Base-by-base conservation (phyloP, 1,284 basidiomycete species). In the Pseudozyma sp. region DNA sequence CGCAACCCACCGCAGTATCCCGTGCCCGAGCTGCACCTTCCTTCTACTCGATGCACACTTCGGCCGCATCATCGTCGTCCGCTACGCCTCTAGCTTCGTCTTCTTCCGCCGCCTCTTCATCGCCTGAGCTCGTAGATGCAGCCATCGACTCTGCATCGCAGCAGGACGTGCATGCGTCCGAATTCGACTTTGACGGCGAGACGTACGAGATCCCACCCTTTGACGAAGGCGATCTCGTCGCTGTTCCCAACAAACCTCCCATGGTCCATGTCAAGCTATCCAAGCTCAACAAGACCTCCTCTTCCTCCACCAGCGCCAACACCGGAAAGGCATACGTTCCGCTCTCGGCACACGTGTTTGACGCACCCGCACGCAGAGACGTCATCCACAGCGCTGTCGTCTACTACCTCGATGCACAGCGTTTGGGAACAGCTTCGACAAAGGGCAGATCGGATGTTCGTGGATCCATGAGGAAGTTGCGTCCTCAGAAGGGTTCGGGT, bases 321-420 rank as follows among this genome's bases (percentile, higher is more conserved):
- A 17, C 50, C 9, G 40, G 11, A 11, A 60, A 63, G 35, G 24
- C 48, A 40, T 77, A 71, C 29, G 92, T 92, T 34, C 88, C 90
- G 49, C 89, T 96, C 37, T 90, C 94, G 71, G 89, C 92, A 7
- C 88, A 89, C 33, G 90, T 99, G 30, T 99, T 99, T 85, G 88
- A 89, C 75, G 67, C 70, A n/a, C 90, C 93, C 71, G 90, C 96
- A 45, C 92, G 96, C 53, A 89, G 90, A 19, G 94, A 98, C 83
- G 92, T 99, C 67, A 89, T 99, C 10, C 96, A 99, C 85, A 89
- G 94, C 58, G 96, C 94, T 80, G 91, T 94, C 42, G 90, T 93
- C 9, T 94, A 97, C 83, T 90, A 97, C 84, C 90, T 92, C 33
- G 93, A 97, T 78, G 89, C 90, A 7, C 88, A 94, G 44, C 92